A percentile compares a stretch with the other conserved stretches of the same genome.
Conservation (phyloP, 139 green algal species). For the Auxenochlorella pyrenoidosa region DNA sequence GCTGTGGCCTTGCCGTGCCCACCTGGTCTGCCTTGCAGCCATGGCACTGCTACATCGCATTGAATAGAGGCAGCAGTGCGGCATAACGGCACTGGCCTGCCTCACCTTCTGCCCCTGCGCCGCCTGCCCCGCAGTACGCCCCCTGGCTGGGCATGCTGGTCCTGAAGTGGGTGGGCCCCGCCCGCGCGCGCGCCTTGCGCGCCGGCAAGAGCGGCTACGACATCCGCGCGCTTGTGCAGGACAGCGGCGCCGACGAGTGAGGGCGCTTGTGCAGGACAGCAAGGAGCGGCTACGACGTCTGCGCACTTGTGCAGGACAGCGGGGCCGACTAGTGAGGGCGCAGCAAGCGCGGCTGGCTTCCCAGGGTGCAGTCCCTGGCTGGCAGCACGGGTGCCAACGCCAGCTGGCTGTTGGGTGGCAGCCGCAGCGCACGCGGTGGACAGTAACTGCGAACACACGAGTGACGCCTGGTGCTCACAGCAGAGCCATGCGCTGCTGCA, state of each 20-base stretch:
- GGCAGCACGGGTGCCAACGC: too few species aligned
- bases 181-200: constrained; percentile 62
- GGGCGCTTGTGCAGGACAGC: too few species aligned
- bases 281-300: constrained; percentile 70
- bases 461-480: too few species aligned
- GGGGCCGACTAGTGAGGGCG: too few species aligned
- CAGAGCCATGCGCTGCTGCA: too few species aligned
- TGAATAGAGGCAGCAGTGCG: too few species aligned
- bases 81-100: too few species aligned
- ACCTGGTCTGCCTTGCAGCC: background rate
- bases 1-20: background rate
- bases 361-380: too few species aligned
- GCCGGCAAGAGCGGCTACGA: constrained; percentile 73
- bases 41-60: background rate
- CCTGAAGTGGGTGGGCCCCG: constrained; percentile 77
- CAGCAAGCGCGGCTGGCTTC: too few species aligned
- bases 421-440: too few species aligned
- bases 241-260: background rate
- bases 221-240: constrained; percentile 47
- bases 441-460: too few species aligned
- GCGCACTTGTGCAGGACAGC: constrained; percentile 35
- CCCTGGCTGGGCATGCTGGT: constrained; percentile 67
- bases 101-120: background rate
- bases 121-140: constrained; percentile 50
- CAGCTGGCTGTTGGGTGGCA: too few species aligned